Evolutionary conservation across 352 stramenopile genomes (phyloP).

Genomic region (Saprolegnia parasitica): DNA sequence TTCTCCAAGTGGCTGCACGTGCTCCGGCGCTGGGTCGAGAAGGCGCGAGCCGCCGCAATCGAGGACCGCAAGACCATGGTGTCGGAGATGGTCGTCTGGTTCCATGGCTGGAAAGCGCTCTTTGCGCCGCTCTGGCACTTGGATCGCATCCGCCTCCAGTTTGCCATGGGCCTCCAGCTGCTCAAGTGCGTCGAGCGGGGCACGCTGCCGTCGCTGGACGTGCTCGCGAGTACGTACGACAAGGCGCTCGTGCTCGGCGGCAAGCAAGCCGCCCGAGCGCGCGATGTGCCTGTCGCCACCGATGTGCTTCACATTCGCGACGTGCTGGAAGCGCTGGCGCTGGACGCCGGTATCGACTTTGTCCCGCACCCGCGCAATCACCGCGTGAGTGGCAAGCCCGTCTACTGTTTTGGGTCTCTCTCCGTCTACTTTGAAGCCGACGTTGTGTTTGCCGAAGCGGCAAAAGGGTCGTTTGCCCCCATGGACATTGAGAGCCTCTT

Average conservation of each 20-base stretch:
- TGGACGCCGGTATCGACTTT: constrained; percentile 74
- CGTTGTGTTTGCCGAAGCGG: constrained; percentile 64
- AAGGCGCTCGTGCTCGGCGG: constrained; percentile 48
- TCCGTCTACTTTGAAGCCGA: constrained; percentile 83
- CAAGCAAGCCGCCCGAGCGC: constrained; percentile 28
- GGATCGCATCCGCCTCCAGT: constrained; percentile 64
- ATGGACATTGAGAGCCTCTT: constrained; percentile 74
- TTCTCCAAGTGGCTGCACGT: constrained; percentile 88
- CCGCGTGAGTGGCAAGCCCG: constrained; percentile 55
- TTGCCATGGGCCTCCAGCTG: constrained; percentile 67
- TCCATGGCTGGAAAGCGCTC: constrained; percentile 77
- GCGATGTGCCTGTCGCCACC: constrained; percentile 8
- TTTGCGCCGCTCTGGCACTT: constrained; percentile 63
- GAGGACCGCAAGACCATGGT: constrained; percentile 33
- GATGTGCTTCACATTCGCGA: constrained; percentile 53
- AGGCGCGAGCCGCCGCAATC: constrained; percentile 29
- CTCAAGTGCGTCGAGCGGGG: constrained; percentile 35
- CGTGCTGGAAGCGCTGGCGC: constrained; percentile 75
- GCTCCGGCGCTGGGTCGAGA: constrained; percentile 68
- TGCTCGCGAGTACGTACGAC: constrained; percentile 60
- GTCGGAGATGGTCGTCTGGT: constrained; percentile 74
- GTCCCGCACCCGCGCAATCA: constrained; percentile 52
- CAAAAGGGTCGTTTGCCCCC: constrained; percentile 62
- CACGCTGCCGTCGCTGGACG: constrained; percentile 50
- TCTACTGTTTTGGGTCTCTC: constrained; percentile 74